Evolutionary conservation across 306 rosid genomes (phyloP), one percentile per base, ranked within the genome.

Genomic region (Prunus davidiana): DNA sequence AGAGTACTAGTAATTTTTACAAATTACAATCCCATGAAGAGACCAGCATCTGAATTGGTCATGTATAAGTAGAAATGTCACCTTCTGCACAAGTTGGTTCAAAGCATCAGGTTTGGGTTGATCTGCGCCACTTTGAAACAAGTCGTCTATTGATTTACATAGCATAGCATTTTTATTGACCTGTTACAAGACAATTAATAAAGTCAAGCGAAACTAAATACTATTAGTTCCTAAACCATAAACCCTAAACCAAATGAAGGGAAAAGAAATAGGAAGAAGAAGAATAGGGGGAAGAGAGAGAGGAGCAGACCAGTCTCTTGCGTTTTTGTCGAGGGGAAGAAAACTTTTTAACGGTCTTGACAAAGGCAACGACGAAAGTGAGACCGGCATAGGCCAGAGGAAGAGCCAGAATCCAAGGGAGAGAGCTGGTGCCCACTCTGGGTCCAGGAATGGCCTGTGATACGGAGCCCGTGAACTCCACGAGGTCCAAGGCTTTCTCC

Each of bases 381-480:
- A 94, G 69, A 64, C 87, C 88, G 2, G 77, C 89, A 54, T 94
- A 94, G 7, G 90, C 92, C 5, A 94, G 86, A 79, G 97, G 97
- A 56, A 94, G 52, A 30, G 97, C 97, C 18, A 92, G 93, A 78
- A 94, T 87, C 98, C 96, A 94, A 64, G 97, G 98, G 52, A 94
- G 84, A 2, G 95, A 85, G 73, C 90, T 94, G 78, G 89, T 71
- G 28, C 98, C 96, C 34, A 94, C 98, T 81, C 96, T 79, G 2
- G 98, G 98, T 0, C 98, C 98, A 14, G 97, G 97, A 84, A 94
- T 75, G 20, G 97, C 92, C 71, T 89, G 98, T 12, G 98, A 87
- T 22, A 92, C 96, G 0, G 98, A 87, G 38, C 98, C 98, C 0
- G 98, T 89, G 90, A 92, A 94, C 79, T 94, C 98, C 41, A 94